Conservation (phyloP, 176 grass and related monocot genomes). For the Aegilops umbellulata region DNA sequence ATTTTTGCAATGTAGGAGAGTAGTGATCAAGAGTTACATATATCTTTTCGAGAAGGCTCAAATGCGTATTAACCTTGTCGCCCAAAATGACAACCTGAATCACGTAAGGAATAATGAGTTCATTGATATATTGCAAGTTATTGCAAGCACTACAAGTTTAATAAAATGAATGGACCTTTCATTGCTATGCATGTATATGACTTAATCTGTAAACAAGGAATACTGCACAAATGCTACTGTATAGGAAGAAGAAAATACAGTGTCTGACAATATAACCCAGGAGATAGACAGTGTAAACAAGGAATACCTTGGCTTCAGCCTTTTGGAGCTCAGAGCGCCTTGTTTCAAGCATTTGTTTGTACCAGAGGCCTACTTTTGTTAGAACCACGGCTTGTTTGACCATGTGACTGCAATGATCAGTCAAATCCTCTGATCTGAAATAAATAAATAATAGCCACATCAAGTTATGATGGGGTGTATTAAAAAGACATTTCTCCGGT, state of each 20-base stretch:
- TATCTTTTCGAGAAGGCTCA: constrained; percentile 86
- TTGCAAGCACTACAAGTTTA: neutral
- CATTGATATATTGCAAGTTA: neutral
- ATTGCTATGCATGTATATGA: neutral
- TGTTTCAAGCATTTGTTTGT: constrained; percentile 80
- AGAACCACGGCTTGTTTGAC: constrained; percentile 60
- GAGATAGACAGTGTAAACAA: constrained; percentile 2
- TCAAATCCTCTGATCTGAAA: constrained; percentile 71
- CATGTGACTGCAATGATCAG: constrained; percentile 59
- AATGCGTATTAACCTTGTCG: constrained; percentile 66
- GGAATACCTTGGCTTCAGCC: constrained; percentile 75
- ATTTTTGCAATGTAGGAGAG: constrained; percentile 72
- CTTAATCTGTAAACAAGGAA: neutral
- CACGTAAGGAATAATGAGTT: constrained; percentile 6
- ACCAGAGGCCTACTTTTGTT: constrained; percentile 70
- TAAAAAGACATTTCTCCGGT: neutral
- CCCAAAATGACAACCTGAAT: constrained; percentile 69
- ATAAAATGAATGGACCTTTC: neutral
- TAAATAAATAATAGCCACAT: neutral
- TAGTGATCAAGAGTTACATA: constrained; percentile 84
- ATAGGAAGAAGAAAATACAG: neutral
- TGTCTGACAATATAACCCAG: neutral
- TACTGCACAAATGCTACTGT: neutral
- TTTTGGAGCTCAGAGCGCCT: constrained; percentile 76
- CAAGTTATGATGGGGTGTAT: neutral